These are phyloP conservation scores for Triticum turgidum DNA, from an alignment of 176 grass and related monocot species.

Conservation along the genomic window DNA sequence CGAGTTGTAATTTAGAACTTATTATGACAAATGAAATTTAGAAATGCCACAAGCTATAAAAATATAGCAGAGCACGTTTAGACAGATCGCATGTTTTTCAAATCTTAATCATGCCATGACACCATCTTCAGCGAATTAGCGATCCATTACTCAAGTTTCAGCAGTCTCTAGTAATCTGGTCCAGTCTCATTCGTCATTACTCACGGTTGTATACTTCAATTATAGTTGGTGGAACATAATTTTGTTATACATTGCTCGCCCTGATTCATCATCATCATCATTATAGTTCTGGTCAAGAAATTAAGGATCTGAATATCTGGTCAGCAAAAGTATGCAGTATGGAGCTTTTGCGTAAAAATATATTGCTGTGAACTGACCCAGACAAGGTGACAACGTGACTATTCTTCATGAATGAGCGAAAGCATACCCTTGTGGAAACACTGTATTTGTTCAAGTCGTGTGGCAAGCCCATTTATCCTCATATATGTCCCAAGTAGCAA, in stretches of 20 bases:
- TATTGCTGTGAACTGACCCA: background rate
- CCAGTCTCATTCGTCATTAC: background rate
- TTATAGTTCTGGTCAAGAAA: background rate
- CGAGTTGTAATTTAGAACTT: background rate
- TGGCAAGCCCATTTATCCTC: background rate
- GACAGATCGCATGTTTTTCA: background rate
- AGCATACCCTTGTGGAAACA: background rate
- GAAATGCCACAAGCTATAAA: background rate
- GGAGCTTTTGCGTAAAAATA: background rate
- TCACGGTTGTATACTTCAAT: background rate
- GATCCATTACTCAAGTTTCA: constrained; percentile 8
- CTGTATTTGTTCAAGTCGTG: background rate
- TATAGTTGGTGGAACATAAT: background rate
- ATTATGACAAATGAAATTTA: background rate
- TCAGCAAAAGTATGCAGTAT: background rate
- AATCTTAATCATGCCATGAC: constrained; percentile 5
- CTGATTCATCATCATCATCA: background rate
- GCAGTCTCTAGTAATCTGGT: background rate
- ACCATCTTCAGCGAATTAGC: background rate
- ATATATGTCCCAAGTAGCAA: background rate
- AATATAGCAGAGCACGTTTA: background rate
- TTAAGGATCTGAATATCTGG: background rate
- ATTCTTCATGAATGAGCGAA: background rate
- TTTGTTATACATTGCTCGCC: background rate
- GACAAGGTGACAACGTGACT: background rate